A percentile compares a stretch with the other conserved stretches of the same genome.
phyloP scores from a whole-genome alignment of 257 asterid species.

The Solanum raphanifolium region DNA sequence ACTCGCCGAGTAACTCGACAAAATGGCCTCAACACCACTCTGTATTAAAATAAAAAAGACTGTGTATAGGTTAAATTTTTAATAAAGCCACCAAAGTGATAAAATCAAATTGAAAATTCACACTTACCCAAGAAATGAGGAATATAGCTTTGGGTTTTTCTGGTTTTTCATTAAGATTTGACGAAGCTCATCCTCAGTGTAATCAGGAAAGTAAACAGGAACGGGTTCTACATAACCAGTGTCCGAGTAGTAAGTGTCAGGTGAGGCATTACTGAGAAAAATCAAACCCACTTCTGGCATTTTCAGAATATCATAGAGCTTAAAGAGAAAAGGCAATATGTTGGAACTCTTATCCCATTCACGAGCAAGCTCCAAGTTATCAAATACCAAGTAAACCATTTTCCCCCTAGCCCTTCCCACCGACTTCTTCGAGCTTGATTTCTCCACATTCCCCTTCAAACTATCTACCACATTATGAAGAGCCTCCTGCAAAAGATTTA shows the following conservation, averaged over 20 bases:
- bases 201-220: constrained; percentile 76
- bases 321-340: constrained; percentile 56
- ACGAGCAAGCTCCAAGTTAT: constrained; percentile 55
- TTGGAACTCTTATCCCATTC: constrained; percentile 70
- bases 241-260: constrained; percentile 58
- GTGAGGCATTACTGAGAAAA: constrained; percentile 64
- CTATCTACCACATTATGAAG: constrained; percentile 34
- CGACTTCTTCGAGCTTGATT: constrained; percentile 38
- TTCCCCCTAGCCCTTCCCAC: constrained; percentile 37
- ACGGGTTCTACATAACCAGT: constrained; percentile 69
- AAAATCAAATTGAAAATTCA: not conserved
- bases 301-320: constrained; percentile 55
- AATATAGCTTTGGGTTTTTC: constrained; percentile 53
- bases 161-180: constrained; percentile 57
- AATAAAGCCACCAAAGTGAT: not conserved
- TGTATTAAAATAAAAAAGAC: constrained; percentile 27
- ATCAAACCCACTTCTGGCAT: constrained; percentile 81
- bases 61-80: not conserved
- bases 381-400: constrained; percentile 83
- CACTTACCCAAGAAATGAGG: constrained; percentile 84
- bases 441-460: constrained; percentile 34
- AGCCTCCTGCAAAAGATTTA: constrained; percentile 63
- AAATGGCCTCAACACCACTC: constrained; percentile 72
- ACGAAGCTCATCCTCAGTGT: constrained; percentile 68
- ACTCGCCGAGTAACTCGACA: constrained; percentile 72